Evolutionary conservation across 306 rosid genomes (phyloP).

Genomic region (Cucurbita maxima): DNA sequence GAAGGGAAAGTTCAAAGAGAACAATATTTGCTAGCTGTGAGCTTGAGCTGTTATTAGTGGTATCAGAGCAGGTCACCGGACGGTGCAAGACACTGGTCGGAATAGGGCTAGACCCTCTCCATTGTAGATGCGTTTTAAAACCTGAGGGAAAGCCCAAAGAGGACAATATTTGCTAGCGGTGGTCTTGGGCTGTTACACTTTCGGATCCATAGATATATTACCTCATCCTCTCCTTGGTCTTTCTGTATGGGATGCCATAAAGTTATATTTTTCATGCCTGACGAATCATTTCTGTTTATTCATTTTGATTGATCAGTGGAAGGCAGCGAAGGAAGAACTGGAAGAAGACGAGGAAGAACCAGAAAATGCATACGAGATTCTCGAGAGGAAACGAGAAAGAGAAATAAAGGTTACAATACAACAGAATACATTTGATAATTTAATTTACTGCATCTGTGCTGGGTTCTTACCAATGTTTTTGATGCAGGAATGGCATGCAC

Average conservation of each 20-base stretch:
- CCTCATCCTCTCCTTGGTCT: neutral
- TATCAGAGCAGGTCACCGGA: too few relatives aligned
- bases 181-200: neutral
- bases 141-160: too few relatives aligned
- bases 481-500: conserved; percentile 72
- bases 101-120: too few relatives aligned
- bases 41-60: too few relatives aligned
- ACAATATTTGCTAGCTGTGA: too few relatives aligned
- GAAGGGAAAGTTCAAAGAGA: too few relatives aligned
- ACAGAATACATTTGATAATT: neutral
- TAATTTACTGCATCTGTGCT: neutral
- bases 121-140: too few relatives aligned
- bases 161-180: too few relatives aligned
- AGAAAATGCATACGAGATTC: conserved; percentile 43
- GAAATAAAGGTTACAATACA: conserved; percentile 69
- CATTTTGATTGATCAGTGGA: conserved; percentile 46
- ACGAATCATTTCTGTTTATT: neutral
- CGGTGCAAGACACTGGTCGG: too few relatives aligned
- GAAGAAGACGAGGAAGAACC: conserved; percentile 96
- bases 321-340: conserved; percentile 95
- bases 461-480: conserved; percentile 16
- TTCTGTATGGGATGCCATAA: neutral
- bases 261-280: neutral
- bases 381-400: conserved; percentile 80
- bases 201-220: neutral